Evolutionary conservation across 2,329 filamentous ascomycete genomes (phyloP), one percentile per base, ranked within the genome.

Genomic region (Davidsoniella australis): DNA sequence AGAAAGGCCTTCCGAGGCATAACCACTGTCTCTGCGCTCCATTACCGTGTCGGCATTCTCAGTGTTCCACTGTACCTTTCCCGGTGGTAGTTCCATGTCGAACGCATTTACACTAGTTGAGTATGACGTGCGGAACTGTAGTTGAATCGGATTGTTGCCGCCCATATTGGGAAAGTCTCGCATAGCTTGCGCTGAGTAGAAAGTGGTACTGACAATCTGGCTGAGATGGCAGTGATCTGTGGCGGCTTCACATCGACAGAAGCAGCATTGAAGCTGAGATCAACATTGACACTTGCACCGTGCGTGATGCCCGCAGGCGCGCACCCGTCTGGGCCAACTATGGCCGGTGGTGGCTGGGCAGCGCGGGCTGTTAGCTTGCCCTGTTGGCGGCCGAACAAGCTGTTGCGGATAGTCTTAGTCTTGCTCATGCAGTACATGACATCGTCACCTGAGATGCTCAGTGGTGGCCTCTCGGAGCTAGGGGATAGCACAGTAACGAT

Each of bases 401-500:
- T 71, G 60, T 69, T 73, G 53, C 72, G 68, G 29, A 77, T 58
- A 1, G 66, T 66, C 62, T 76, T 77, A 51, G 65, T 64, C 62
- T 69, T 72, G 51, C 61, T 59, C 59, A 73, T 66, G 48, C 58
- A 60, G 61, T 77, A 77, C 43, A 68, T 59, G 55, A 65, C 63
- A 56, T 76, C 72, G 36, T 64, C 58, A 52, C 63, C 55, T 42
- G 67, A 67, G 48, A 75, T 62, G 55, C 64, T 67, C 50, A 76
- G 63, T 1, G 73, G 73, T 2, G 72, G 66, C 47, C 73, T 66
- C 57, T 75, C 70, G 7, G 64, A 57, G 2, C 64, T 62, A 1
- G 65, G 61, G 1, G 74, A 73, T 6, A 78, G 64, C n/a, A 78
- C 67, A 54, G 69, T 70, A 59, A 78, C 60, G 44, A 67, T 60